These are phyloP conservation scores for Camelina neglecta DNA, from an alignment of 345 rosid genomes.

Conservation along the genomic window DNA sequence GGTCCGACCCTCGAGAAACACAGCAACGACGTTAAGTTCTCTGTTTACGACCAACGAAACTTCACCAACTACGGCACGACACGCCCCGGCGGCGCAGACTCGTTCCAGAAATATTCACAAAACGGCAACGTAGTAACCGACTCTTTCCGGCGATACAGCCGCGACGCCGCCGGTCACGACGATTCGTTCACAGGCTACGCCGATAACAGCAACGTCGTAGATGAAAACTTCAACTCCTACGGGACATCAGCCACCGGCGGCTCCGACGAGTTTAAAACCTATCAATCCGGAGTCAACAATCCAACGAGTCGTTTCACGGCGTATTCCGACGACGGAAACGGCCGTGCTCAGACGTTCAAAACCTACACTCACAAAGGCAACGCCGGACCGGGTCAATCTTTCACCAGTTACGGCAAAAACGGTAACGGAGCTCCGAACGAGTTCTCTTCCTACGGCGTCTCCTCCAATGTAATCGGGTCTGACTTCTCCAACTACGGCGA, in stretches of 20 bases:
- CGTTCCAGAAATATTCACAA: constrained; percentile 62
- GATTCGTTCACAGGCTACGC: constrained; percentile 56
- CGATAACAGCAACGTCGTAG: constrained; percentile 55
- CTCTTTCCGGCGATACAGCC: constrained; percentile 68
- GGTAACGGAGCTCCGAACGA: constrained; percentile 66
- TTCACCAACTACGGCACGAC: constrained; percentile 76
- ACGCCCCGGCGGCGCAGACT: constrained; percentile 55
- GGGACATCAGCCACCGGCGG: constrained; percentile 68
- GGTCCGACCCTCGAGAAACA: constrained; percentile 51
- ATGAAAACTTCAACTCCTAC: constrained; percentile 76
- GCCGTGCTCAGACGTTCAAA: constrained; percentile 55
- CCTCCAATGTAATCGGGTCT: constrained; percentile 68
- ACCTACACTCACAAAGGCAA: constrained; percentile 57
- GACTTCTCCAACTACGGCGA: constrained; percentile 69
- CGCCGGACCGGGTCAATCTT: constrained; percentile 60
- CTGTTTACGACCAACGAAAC: constrained; percentile 57
- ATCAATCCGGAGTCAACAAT: constrained; percentile 57
- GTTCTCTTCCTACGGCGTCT: constrained; percentile 59
- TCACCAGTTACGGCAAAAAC: constrained; percentile 70
- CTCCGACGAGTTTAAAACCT: constrained; percentile 57
- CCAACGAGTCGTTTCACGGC: constrained; percentile 64
- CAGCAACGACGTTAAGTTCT: constrained; percentile 58
- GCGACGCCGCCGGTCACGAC: constrained; percentile 48
- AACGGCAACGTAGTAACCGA: constrained; percentile 47
- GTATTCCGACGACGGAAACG: constrained; percentile 63